phyloP scores from a whole-genome alignment of 2,329 filamentous ascomycete species.

The Ambrosiella beaveri region DNA sequence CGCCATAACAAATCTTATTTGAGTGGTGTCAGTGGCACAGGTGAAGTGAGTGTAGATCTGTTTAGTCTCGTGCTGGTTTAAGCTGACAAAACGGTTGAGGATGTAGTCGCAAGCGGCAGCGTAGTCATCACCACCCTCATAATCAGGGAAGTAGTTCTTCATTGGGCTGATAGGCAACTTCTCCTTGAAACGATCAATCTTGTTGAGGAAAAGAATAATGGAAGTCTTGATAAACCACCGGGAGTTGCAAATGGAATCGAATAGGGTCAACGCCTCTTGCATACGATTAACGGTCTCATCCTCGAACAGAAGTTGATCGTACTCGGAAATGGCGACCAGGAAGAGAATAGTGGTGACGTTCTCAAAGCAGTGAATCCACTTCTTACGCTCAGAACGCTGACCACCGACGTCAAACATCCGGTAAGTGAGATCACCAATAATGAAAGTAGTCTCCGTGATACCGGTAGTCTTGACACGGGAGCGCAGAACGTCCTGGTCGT shows the following conservation, averaged over 20 bases:
- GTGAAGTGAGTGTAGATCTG: slow-evolving; percentile 99
- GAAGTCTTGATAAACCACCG: slow-evolving; percentile 83
- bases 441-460: slow-evolving; percentile 93
- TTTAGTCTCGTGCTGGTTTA: slow-evolving; percentile 99
- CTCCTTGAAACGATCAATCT: slow-evolving; percentile 78
- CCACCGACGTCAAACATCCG: slow-evolving; percentile 96
- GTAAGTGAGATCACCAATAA: slow-evolving; percentile 86
- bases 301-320: slow-evolving; percentile 89
- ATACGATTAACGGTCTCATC: slow-evolving; percentile 93
- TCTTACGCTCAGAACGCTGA: slow-evolving; percentile 90
- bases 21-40: slow-evolving; percentile 93
- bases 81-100: slow-evolving; percentile 89
- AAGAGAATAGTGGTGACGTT: slow-evolving; percentile 95
- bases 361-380: slow-evolving; percentile 99
- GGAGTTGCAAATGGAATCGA: slow-evolving; percentile 76
- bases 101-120: slow-evolving; percentile 95
- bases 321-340: slow-evolving; percentile 91
- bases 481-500: slow-evolving; percentile 84
- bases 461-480: slow-evolving; percentile 96
- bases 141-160: slow-evolving; percentile 78
- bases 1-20: slow-evolving; percentile 99
- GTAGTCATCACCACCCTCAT: slow-evolving; percentile 92
- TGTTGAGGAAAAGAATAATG: slow-evolving; percentile 79
- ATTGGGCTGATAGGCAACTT: slow-evolving; percentile 71
- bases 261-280: slow-evolving; percentile 74